Evolutionary conservation across 768 basidiomycete species (phyloP).

Genomic region (Phlebiopsis gigantea): DNA sequence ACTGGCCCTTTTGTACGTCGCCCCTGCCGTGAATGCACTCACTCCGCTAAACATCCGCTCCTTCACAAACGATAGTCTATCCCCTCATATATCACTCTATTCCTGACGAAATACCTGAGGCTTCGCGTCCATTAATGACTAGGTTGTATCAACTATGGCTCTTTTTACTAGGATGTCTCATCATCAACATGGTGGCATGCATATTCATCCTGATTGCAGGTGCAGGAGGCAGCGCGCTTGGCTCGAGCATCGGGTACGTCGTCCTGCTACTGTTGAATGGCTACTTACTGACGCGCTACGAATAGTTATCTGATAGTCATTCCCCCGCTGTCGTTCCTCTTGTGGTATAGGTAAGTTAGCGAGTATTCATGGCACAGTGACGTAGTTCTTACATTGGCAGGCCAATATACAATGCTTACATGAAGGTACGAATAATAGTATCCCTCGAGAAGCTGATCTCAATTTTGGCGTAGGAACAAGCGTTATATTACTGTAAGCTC

Average conservation of each 20-base stretch:
- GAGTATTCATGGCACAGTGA: not conserved
- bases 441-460: constrained; percentile 20
- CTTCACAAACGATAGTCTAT: constrained; percentile 51
- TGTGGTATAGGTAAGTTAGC: constrained; percentile 67
- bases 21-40: not conserved
- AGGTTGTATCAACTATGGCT: constrained; percentile 94
- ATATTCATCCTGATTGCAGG: constrained; percentile 82
- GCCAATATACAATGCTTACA: constrained; percentile 96
- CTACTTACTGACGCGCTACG: constrained; percentile 18
- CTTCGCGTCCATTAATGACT: constrained; percentile 72
- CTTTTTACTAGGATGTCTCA: constrained; percentile 71
- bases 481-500: constrained; percentile 82
- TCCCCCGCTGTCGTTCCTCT: constrained; percentile 71
- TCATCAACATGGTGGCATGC: constrained; percentile 89
- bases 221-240: constrained; percentile 73
- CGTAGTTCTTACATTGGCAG: constrained; percentile 21
- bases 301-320: constrained; percentile 78
- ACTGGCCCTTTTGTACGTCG: constrained; percentile 85
- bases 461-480: constrained; percentile 65
- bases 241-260: constrained; percentile 75
- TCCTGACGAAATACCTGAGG: constrained; percentile 81
- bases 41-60: not conserved
- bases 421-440: constrained; percentile 62
- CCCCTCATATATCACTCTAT: constrained; percentile 96
- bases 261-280: not conserved